phyloP scores from a whole-genome alignment of 345 rosid species.

The Excoecaria cochinchinensis region DNA sequence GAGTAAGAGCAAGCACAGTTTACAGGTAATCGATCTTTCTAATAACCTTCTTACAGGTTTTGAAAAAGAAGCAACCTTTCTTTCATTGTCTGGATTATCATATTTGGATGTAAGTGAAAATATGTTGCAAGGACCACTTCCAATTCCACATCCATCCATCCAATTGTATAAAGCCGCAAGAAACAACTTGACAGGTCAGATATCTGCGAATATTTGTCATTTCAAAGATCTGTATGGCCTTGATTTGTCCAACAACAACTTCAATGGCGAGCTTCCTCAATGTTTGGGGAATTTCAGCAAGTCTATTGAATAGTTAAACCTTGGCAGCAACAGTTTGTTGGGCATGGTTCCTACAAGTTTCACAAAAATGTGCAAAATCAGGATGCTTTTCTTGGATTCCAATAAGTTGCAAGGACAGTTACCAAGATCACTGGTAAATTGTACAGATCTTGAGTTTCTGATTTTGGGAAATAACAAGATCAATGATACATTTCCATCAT shows the following conservation, averaged over 20 bases:
- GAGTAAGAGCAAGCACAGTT: background rate
- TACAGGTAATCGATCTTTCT: slow-evolving; percentile 4
- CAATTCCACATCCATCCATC: background rate
- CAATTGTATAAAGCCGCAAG: background rate
- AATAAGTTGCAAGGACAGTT: slow-evolving; percentile 17
- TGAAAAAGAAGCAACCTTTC: no score
- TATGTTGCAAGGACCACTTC: background rate
- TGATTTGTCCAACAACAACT: slow-evolving; percentile 24
- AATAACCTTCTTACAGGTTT: background rate
- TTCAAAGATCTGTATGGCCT: background rate
- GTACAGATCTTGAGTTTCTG: background rate
- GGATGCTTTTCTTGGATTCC: no score
- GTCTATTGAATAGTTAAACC: background rate
- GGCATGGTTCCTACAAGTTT: slow-evolving; percentile 16
- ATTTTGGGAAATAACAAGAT: background rate
- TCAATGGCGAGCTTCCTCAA: slow-evolving; percentile 13
- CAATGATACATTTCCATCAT: slow-evolving; percentile 8
- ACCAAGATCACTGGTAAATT: slow-evolving; percentile 20
- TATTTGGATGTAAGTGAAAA: background rate
- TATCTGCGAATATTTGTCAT: slow-evolving; percentile 6
- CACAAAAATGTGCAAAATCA: background rate
- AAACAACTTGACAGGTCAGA: slow-evolving; percentile 17
- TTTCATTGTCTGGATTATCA: no score
- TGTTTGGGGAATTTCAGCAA: background rate
- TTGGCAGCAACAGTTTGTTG: slow-evolving; percentile 25